Evolutionary conservation across 2,329 filamentous ascomycete genomes (phyloP).

Genomic region (Akanthomyces lecanii): DNA sequence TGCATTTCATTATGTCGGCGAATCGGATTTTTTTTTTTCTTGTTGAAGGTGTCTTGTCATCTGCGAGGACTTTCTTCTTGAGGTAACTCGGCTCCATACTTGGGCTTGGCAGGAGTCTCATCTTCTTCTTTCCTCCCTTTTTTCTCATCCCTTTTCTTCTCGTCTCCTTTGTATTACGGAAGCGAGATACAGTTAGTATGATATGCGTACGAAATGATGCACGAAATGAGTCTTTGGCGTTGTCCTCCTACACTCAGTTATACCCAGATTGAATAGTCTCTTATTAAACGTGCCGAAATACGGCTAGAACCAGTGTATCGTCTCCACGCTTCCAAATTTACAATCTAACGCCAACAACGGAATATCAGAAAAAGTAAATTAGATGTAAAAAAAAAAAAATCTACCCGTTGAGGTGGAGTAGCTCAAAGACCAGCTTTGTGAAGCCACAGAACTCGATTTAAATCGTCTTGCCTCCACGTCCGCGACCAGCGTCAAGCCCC

Average conservation of each 20-base stretch:
- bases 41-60: neutral
- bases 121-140: neutral
- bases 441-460: neutral
- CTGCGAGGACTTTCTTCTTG: neutral
- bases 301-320: neutral
- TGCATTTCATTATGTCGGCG: neutral
- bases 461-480: neutral
- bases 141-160: neutral
- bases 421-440: conserved; percentile 2
- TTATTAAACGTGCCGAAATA: neutral
- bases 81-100: neutral
- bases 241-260: neutral
- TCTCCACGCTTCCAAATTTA: neutral
- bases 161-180: neutral
- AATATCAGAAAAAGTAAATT: neutral
- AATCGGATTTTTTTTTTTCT: neutral
- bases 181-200: neutral
- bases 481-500: neutral
- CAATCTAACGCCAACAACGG: neutral
- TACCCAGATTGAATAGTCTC: conserved; percentile 16
- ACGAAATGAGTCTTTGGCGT: neutral
- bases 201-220: neutral
- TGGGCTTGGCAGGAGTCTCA: neutral
- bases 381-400: neutral
- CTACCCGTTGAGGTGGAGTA: neutral